These are phyloP conservation scores for Tolypocladium ovalisporum DNA, from an alignment of 2,329 filamentous ascomycete genomes.

Conservation along the genomic window DNA sequence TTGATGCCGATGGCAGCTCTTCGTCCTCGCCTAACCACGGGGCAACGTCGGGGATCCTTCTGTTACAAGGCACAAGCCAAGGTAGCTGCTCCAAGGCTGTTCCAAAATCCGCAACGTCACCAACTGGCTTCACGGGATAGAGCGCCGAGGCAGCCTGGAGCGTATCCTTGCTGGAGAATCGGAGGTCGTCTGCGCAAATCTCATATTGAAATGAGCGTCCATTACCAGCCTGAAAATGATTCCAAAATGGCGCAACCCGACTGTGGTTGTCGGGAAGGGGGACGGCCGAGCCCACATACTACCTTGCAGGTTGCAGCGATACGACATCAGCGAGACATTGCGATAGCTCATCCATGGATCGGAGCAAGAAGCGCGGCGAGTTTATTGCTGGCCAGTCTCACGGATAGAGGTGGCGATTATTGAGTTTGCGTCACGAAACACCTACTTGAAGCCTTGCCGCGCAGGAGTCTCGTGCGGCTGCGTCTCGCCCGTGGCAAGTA, in stretches of 20 bases:
- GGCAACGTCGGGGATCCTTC: too few relatives aligned
- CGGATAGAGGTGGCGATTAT: background rate
- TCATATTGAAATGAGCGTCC: background rate
- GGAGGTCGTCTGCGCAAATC: background rate
- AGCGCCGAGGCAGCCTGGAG: background rate
- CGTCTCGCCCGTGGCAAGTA: too few relatives aligned
- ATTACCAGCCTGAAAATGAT: background rate
- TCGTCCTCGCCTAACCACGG: too few relatives aligned
- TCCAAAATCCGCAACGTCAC: too few relatives aligned
- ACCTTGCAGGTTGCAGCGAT: background rate
- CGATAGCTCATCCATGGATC: background rate
- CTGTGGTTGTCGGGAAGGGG: background rate
- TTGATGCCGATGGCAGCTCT: too few relatives aligned
- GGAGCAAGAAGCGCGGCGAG: background rate
- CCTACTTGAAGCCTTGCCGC: background rate
- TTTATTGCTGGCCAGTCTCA: too few relatives aligned
- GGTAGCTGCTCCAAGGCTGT: too few relatives aligned
- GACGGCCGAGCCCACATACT: background rate
- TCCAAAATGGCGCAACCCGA: background rate
- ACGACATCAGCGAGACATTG: background rate
- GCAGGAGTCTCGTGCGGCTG: background rate
- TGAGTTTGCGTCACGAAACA: background rate
- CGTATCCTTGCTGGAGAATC: background rate
- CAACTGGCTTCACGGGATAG: too few relatives aligned
- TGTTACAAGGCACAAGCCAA: too few relatives aligned